phyloP scores from a whole-genome alignment of 805 yeast species.

The Schwanniomyces occidentalis region DNA sequence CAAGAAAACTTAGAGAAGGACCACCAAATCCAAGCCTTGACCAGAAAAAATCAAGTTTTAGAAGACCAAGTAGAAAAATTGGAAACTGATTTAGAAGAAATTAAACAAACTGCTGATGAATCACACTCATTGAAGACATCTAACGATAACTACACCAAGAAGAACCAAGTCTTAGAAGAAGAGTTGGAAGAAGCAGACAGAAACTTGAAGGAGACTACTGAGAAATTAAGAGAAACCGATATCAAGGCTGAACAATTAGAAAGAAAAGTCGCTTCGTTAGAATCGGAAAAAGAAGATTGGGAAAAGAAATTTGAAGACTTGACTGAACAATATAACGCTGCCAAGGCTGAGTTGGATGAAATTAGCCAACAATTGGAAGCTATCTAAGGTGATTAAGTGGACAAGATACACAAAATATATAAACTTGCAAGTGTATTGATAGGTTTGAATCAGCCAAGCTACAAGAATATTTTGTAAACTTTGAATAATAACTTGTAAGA shows the following conservation, averaged over 20 bases:
- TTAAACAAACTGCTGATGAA: conserved; percentile 87
- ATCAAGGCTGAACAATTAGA: conserved; percentile 95
- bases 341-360: conserved; percentile 94
- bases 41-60: conserved; percentile 86
- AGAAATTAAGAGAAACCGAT: conserved; percentile 92
- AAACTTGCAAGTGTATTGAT: no score
- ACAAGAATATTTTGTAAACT: no score
- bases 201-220: conserved; percentile 89
- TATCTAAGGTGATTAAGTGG: no score
- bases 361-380: conserved; percentile 94
- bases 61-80: conserved; percentile 81
- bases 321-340: conserved; percentile 74
- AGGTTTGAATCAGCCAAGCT: no score
- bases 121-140: conserved; percentile 84
- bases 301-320: conserved; percentile 91
- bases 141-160: conserved; percentile 88
- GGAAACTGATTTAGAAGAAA: conserved; percentile 70
- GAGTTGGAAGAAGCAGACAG: conserved; percentile 89
- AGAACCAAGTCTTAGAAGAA: conserved; percentile 84
- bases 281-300: conserved; percentile 86
- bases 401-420: no score
- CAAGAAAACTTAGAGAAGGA: conserved; percentile 92
- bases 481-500: no score
- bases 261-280: conserved; percentile 89
- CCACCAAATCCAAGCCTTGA: conserved; percentile 89